These are phyloP conservation scores for Pistacia integerrima DNA, from an alignment of 345 rosid species.

Conservation along the genomic window DNA sequence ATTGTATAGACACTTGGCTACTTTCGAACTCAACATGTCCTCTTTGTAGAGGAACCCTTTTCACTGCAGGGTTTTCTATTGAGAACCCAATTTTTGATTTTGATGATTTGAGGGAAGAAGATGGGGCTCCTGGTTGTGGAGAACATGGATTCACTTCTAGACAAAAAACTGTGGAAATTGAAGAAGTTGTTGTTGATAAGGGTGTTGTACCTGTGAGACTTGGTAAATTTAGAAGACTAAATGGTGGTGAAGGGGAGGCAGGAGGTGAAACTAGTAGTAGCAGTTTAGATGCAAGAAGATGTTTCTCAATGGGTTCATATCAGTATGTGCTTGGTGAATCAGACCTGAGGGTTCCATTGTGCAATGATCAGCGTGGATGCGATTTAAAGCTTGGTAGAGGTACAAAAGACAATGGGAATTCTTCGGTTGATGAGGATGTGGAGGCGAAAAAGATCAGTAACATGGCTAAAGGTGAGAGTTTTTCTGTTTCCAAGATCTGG, in stretches of 20 bases:
- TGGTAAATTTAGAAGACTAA: conserved; percentile 71
- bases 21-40: conserved; percentile 82
- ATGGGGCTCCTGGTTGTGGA: conserved; percentile 41
- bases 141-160: conserved; percentile 36
- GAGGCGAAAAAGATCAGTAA: conserved; percentile 62
- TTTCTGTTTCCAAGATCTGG: conserved; percentile 88
- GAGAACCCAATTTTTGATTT: conserved; percentile 72
- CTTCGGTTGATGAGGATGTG: conserved; percentile 33
- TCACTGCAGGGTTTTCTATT: conserved; percentile 61
- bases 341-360: conserved; percentile 57
- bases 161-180: conserved; percentile 56
- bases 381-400: conserved; percentile 31
- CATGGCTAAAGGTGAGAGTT: conserved; percentile 78
- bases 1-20: conserved; percentile 89
- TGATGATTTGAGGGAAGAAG: conserved; percentile 68
- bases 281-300: conserved; percentile 77
- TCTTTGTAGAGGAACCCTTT: conserved; percentile 78
- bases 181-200: conserved; percentile 63
- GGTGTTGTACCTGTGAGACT: conserved; percentile 73
- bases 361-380: conserved; percentile 28
- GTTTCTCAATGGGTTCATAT: conserved; percentile 88
- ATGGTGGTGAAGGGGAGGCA: conserved; percentile 36
- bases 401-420: conserved; percentile 33
- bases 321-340: conserved; percentile 74
- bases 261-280: conserved; percentile 86